Evolutionary conservation across 2,329 filamentous ascomycete species (phyloP).

Genomic region (Cordyceps sp.): DNA sequence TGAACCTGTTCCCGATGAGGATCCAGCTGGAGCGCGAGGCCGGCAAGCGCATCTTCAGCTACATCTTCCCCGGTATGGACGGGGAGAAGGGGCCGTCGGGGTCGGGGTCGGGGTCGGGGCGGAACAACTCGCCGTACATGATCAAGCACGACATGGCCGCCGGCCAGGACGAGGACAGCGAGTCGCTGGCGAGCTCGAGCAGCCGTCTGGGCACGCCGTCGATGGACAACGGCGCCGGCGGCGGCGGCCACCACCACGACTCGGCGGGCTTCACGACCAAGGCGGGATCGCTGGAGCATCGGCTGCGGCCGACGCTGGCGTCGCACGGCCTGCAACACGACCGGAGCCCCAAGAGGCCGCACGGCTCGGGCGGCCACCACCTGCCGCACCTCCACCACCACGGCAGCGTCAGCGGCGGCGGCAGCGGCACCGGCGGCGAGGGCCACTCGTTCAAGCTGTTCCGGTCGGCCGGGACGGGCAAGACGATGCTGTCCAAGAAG

Average conservation of each 20-base stretch:
- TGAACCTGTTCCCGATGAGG: slow-evolving; percentile 82
- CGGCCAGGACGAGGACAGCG: slow-evolving; percentile 31
- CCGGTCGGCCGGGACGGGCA: slow-evolving; percentile 24
- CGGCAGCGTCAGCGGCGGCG: neutral
- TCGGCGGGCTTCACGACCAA: slow-evolving; percentile 38
- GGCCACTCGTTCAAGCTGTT: slow-evolving; percentile 36
- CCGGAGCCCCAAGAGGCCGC: slow-evolving; percentile 25
- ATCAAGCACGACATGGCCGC: slow-evolving; percentile 19
- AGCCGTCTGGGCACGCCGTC: slow-evolving; percentile 19
- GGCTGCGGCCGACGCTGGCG: slow-evolving; percentile 67
- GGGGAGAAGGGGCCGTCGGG: slow-evolving; percentile 23
- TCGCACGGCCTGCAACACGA: slow-evolving; percentile 28
- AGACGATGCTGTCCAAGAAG: slow-evolving; percentile 28
- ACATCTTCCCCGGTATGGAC: slow-evolving; percentile 81
- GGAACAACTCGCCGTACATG: slow-evolving; percentile 45
- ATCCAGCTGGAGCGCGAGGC: slow-evolving; percentile 87
- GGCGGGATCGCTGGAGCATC: slow-evolving; percentile 61
- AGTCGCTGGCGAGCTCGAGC: slow-evolving; percentile 21
- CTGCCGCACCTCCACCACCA: no score
- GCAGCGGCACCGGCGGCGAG: slow-evolving; percentile 26
- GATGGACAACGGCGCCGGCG: slow-evolving; percentile 25
- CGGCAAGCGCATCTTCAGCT: slow-evolving; percentile 86
- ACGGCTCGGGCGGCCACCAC: no score
- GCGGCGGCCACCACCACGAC: slow-evolving; percentile 5
- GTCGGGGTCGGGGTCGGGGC: slow-evolving; percentile 14